These are phyloP conservation scores for Arthroderma sp. DNA, from an alignment of 2,329 filamentous ascomycete species.

Conservation along the genomic window DNA sequence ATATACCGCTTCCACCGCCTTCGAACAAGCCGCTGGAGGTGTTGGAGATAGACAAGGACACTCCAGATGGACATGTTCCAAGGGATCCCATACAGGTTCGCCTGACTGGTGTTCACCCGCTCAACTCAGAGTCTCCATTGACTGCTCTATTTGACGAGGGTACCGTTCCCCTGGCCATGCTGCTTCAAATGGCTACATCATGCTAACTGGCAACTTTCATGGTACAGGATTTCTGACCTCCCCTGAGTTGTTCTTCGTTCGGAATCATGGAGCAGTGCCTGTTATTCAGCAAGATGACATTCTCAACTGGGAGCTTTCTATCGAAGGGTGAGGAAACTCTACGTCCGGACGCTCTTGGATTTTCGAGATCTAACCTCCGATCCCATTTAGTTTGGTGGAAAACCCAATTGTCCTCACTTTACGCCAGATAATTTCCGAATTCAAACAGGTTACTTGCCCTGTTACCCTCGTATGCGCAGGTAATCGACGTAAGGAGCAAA, in stretches of 20 bases:
- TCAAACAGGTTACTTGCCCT: slow-evolving; percentile 71
- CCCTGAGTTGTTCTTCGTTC: slow-evolving; percentile 78
- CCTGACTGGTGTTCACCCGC: slow-evolving; percentile 77
- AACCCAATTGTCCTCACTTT: slow-evolving; percentile 61
- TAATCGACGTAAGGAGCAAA: slow-evolving; percentile 86
- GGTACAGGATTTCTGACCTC: slow-evolving; percentile 67
- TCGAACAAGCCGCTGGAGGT: slow-evolving; percentile 47
- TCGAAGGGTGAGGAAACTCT: slow-evolving; percentile 50
- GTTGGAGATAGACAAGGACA: slow-evolving; percentile 64
- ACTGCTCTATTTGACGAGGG: slow-evolving; percentile 59
- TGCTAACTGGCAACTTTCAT: slow-evolving; percentile 6
- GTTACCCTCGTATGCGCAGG: slow-evolving; percentile 86
- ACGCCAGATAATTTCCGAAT: slow-evolving; percentile 58
- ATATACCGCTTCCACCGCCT: slow-evolving; percentile 52
- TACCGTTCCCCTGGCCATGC: slow-evolving; percentile 10
- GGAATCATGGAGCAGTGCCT: slow-evolving; percentile 79
- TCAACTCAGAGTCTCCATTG: slow-evolving; percentile 78
- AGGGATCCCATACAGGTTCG: slow-evolving; percentile 72
- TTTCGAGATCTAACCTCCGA: not conserved
- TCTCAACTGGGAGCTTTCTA: slow-evolving; percentile 65
- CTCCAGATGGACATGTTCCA: slow-evolving; percentile 69
- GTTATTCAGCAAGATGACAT: slow-evolving; percentile 59
- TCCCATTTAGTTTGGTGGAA: slow-evolving; percentile 52
- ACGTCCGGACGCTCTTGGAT: not conserved
- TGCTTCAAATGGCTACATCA: not conserved